Base-by-base conservation (phyloP, 495 filamentous ascomycete genomes). In the Annulohypoxylon bovei region DNA sequence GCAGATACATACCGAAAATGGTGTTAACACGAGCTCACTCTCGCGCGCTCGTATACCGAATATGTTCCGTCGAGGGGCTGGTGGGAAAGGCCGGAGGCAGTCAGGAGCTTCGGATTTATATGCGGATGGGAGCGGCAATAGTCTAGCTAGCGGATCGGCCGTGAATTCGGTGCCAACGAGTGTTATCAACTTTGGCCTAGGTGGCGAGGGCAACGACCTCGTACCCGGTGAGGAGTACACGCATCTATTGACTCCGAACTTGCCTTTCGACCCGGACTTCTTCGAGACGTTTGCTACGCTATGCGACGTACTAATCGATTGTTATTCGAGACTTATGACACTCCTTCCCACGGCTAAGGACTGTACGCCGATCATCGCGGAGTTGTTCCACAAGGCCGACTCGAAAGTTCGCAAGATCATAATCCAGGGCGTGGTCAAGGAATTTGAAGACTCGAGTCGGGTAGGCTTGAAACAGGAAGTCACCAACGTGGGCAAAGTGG, bases 231-330 rank as follows among this genome's bases (percentile, higher is more conserved):
- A 97, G 77, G 91, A 94, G 73, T 99, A 98, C 69, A 88, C 88
- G 0, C 90, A 94, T 78, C 88, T 99, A 5, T 82, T 95, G 1
- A 98, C 94, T 4, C 96, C 96, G 0, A 90, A 89, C n/a, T 81
- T 98, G 54, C 95, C 95, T 0, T 99, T 99, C 74, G 95, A 98
- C 53, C 95, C 95, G 8, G 95, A 99, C 79, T 99, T 97, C 75
- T 96, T 93, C 77, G 93, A 97, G 80, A 96, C 93, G 0, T 98
- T 98, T 79, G 91, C 94, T n/a, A 98, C 95, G 7, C 83, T 99
- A 23, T 98, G 95, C 80, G 96, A 99, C 78, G 92, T 96, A 2
- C 80, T 99, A 62, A 96, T 97, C 68, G 95, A 98, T 72, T 92
- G 89, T 72, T 99, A 99, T 79, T 88, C 89, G 52, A 86, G 89